Evolutionary conservation across 306 rosid genomes (phyloP).

Genomic region (Leucaena leucocephala): DNA sequence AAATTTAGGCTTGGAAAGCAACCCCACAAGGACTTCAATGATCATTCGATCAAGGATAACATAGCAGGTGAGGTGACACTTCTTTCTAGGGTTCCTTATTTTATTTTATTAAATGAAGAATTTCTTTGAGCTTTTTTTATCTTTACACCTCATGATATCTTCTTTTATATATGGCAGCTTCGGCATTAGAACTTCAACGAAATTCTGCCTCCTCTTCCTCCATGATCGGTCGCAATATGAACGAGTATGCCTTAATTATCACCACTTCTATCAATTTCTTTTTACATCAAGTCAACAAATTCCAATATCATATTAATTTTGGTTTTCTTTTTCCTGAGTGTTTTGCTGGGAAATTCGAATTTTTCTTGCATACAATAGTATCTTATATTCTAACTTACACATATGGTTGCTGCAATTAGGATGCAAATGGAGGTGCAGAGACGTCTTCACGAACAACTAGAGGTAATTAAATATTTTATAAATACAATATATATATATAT

Average conservation of each 20-base stretch:
- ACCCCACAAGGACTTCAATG: constrained; percentile 98
- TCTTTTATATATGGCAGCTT: constrained; percentile 56
- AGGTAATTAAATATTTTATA: constrained; percentile 52
- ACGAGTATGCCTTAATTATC: constrained; percentile 62
- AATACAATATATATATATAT: too few species aligned
- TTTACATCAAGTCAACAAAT: neutral
- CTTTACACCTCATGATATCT: constrained; percentile 38
- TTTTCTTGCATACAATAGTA: constrained; percentile 56
- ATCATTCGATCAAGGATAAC: constrained; percentile 91
- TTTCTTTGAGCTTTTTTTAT: constrained; percentile 31
- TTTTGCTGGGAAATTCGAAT: constrained; percentile 35
- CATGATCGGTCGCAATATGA: constrained; percentile 92
- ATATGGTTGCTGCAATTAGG: constrained; percentile 75
- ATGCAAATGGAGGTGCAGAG: constrained; percentile 99
- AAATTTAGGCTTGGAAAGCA: constrained; percentile 99
- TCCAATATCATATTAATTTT: neutral
- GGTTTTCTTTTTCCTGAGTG: constrained; percentile 21
- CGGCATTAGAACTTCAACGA: constrained; percentile 88
- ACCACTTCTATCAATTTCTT: neutral
- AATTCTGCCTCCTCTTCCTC: constrained; percentile 84
- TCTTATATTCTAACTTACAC: constrained; percentile 40
- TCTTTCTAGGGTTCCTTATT: constrained; percentile 66
- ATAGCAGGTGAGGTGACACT: constrained; percentile 66
- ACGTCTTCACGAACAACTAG: constrained; percentile 93
- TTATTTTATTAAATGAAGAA: neutral